Evolutionary conservation across 768 basidiomycete species (phyloP), one percentile per base, ranked within the genome.

Genomic region (Rhizopogon vulgaris): DNA sequence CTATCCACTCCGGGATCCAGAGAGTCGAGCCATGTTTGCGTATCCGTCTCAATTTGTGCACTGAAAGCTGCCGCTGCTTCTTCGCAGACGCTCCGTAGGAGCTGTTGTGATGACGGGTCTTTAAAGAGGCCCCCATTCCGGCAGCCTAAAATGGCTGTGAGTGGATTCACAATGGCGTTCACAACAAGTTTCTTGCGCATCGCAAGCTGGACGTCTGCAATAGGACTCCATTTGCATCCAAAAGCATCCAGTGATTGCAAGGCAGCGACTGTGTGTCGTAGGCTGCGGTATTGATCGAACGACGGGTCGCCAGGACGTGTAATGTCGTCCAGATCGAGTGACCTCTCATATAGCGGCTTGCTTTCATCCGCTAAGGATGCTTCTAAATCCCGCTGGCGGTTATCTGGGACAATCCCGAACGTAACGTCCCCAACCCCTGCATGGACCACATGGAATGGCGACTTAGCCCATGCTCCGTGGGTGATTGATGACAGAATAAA

Each of bases 401-500:
- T 72, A 65, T 94, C 89, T 11, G 88, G 84, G 2, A 87, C 76
- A 50, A 95, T 80, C 14, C 83, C 90, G 53, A 94, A 90, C n/a
- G 80, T 73, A 59, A 96, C 75, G 6, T 74, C 64, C 6, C 91
- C 92, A 9, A 79, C 45, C 6, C 86, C 86, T 6, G 84, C 72
- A 58, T 94, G 90, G 12, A 89, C 79, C 52, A 84, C 78, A 51
- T 84, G 77, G 38, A 72, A 71, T 25, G 61, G 62, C 1, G 68
- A 63, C 57, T 79, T 83, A 45, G 74, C 63, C 70, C 80, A 87
- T 27, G 81, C 85, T 3, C 90, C 89, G 59, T 95, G 92, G 1
- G 84, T 87, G 55, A 88, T 94, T 25, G 83, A 81, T 12, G 85
- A 85, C 49, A 95, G 70, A 56, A 98, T 78, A 63, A 98, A 92